phyloP scores from a whole-genome alignment of 176 grass and related monocot species.

The Aegilops tauschii region DNA sequence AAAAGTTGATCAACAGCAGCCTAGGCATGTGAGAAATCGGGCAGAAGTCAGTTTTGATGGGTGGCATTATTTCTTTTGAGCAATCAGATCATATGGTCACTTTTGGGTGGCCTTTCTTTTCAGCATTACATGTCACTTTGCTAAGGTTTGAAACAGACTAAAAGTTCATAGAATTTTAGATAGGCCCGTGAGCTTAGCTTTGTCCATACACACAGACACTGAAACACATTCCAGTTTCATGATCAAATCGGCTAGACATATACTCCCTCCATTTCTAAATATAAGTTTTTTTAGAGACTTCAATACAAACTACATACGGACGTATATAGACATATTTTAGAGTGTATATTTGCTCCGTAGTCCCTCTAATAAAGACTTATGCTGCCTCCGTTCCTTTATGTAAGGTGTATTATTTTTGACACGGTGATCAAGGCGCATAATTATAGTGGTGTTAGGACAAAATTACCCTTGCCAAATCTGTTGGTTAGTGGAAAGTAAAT shows the following conservation, averaged over 20 bases:
- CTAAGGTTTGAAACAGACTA: neutral
- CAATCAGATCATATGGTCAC: neutral
- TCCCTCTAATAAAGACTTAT: no score
- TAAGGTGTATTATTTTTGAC: no score
- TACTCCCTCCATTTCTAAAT: neutral
- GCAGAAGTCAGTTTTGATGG: neutral
- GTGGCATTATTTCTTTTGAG: neutral
- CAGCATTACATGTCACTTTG: neutral
- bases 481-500: no score
- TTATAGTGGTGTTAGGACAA: no score
- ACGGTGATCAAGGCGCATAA: no score
- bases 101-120: neutral
- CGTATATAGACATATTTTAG: no score
- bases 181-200: neutral
- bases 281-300: no score
- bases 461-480: no score
- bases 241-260: neutral
- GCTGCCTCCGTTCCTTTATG: no score
- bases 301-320: no score
- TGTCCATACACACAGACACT: neutral
- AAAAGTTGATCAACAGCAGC: neutral
- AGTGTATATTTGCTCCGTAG: no score
- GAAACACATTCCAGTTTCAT: neutral
- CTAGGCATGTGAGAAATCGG: neutral
- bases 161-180: neutral